Percentiles rank a stretch among this genome's conserved stretches.
These are phyloP conservation scores for Rhododendron kiyosumense DNA, from an alignment of 148 eudicot species.

Conservation along the genomic window DNA sequence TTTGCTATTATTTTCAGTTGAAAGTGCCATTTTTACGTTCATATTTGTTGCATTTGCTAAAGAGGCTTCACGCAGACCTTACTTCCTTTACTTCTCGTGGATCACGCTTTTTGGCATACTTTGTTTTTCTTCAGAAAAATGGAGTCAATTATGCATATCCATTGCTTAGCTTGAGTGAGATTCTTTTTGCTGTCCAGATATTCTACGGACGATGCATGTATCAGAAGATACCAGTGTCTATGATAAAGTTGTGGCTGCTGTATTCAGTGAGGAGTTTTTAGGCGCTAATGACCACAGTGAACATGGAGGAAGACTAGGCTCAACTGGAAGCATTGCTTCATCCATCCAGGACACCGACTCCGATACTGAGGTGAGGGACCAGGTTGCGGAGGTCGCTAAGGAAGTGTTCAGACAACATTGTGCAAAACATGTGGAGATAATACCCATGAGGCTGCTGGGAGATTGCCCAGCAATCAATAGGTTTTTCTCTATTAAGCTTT, in stretches of 20 bases:
- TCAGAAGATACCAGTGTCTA: constrained; percentile 85
- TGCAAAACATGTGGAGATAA: constrained; percentile 78
- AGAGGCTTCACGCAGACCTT: neutral
- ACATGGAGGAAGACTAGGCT: constrained; percentile 42
- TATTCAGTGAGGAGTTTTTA: constrained; percentile 69
- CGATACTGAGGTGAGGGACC: constrained; percentile 69
- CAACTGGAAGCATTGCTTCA: constrained; percentile 43
- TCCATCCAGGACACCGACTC: constrained; percentile 49
- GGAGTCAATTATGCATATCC: neutral
- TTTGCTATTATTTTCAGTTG: neutral
- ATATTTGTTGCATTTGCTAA: neutral
- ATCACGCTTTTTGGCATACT: neutral
- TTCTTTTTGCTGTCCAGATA: constrained; percentile 41
- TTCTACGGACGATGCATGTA: constrained; percentile 73
- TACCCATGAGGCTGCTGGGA: constrained; percentile 63
- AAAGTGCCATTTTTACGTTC: neutral
- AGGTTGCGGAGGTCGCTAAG: constrained; percentile 46
- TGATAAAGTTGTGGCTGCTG: constrained; percentile 80
- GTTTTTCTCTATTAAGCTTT: constrained; percentile 28
- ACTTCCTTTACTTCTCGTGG: neutral
- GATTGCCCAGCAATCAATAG: constrained; percentile 46
- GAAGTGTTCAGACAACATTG: constrained; percentile 72
- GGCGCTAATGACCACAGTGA: constrained; percentile 46
- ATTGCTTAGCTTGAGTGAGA: neutral
- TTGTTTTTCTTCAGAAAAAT: neutral